phyloP scores from a whole-genome alignment of 495 filamentous ascomycete species.

The Hypoxylon lienhwacheense region DNA sequence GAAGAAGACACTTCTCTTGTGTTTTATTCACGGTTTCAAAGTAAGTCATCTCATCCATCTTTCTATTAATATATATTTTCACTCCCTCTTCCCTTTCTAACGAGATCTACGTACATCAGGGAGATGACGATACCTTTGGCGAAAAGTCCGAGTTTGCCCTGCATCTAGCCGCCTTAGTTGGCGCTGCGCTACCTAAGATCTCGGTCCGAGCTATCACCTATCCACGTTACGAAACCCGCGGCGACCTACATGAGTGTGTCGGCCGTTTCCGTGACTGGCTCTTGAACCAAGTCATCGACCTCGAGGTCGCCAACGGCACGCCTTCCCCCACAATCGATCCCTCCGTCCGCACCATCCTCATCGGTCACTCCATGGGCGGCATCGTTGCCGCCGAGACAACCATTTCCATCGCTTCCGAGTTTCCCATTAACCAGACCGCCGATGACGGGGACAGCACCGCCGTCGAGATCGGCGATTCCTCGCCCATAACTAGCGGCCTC shows the following conservation, averaged over 20 bases:
- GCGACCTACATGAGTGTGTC: conserved; percentile 81
- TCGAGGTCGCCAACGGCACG: conserved; percentile 82
- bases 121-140: conserved; percentile 85
- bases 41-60: conserved; percentile 47
- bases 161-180: conserved; percentile 70
- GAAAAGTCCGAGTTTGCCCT: conserved; percentile 64
- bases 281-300: conserved; percentile 86
- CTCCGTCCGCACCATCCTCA: conserved; percentile 77
- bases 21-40: conserved; percentile 98
- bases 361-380: conserved; percentile 96
- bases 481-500: conserved; percentile 43
- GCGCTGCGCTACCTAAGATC: conserved; percentile 72
- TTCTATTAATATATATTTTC: neutral
- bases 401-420: conserved; percentile 67
- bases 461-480: conserved; percentile 24
- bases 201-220: conserved; percentile 72
- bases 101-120: conserved; percentile 52
- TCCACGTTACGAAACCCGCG: conserved; percentile 89
- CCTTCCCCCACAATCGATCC: conserved; percentile 87
- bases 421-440: conserved; percentile 55
- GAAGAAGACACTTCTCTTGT: conserved; percentile 87
- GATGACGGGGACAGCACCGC: conserved; percentile 27
- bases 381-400: conserved; percentile 91
- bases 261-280: conserved; percentile 87
- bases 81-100: conserved; percentile 4